Evolutionary conservation across 495 filamentous ascomycete species (phyloP), one percentile per base, ranked within the genome.

Genomic region (Tuber borchii): DNA sequence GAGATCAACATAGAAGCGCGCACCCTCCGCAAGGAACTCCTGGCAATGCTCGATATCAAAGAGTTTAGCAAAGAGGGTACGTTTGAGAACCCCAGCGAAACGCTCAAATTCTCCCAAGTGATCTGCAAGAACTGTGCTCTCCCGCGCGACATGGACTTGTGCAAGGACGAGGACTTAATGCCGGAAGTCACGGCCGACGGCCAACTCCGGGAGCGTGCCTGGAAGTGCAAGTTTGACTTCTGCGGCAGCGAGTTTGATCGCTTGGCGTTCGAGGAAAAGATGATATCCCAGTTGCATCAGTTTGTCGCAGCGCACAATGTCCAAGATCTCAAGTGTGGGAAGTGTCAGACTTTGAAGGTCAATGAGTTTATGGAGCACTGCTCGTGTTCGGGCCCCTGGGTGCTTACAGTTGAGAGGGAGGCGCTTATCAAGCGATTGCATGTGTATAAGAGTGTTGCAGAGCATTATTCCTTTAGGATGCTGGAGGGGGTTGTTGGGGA

Each of bases 361-460:
- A 97, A 95, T 85, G 95, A 97, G 80, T 96, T 98, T 82, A 91
- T 94, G 90, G 95, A 98, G 84, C 95, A 98, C 85, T 99, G 95
- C 83, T 91, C 90, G 40, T 99, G 95, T 85, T 91, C 91, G 71
- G 95, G 96, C 10, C 87, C 85, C 68, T 99, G 95, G 95, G 87
- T 85, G 22, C 88, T 88, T 76, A 93, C 89, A 40, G 85, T 94
- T 73, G 87, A 91, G 82, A 87, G 88, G 79, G 90, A 88, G n/a
- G 92, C 91, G 51, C 86, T 94, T 37, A 80, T 89, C 77, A 89
- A 87, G 82, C 86, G 85, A 82, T 78, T 98, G 76, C 86, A 84
- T 71, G 91, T 97, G 26, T 87, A 91, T 81, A 87, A 86, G 77
- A 90, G 87, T 78, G 94, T 94, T 56, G 93, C 92, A 71, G 87